Base-by-base conservation (phyloP, 768 basidiomycete genomes). In the Tulasnella calospora region DNA sequence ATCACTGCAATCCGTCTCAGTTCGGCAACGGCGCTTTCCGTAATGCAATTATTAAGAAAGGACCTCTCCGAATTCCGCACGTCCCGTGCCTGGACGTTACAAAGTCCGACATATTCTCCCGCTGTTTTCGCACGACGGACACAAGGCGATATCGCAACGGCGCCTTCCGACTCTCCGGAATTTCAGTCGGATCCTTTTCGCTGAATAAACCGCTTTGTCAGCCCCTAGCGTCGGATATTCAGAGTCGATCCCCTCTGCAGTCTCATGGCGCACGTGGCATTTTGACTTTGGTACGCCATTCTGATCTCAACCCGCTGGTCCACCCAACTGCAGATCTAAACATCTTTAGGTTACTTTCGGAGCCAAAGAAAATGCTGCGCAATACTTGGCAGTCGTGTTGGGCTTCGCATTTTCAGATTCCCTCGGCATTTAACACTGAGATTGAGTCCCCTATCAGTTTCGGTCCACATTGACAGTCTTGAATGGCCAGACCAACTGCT, bases 91-190 rank as follows among this genome's bases (percentile, higher is more conserved):
- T 67, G 61, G 61, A 27, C 30, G 8, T 30, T 67, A 1, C 27
- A 67, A 67, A 67, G 61, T 67, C 61, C 61, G 61, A 67, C 61
- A 27, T 67, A 67, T 67, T 67, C 61, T 67, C 61, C 61, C 61
- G 61, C 30, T 67, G 23, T 8, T 33, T 51, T 67, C 61, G 61
- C 61, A 67, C 61, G 61, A 67, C 30, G 61, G 33, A 67, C 61
- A 67, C 61, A 67, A 67, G 61, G 61, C 61, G 61, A 67, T 35
- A 27, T 35, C 30, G 61, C 61, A 67, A 27, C 61, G 61, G 61
- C 27, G 10, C 61, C 15, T 67, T 67, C 61, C 61, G 61, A 67
- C 61, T 27, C 17, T 67, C 30, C 17, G 61, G 30, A 67, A 67
- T 67, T 67, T 35, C 30, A 35, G 27, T 30, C 61, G 61, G 61